Conservation (phyloP, 345 rosid species). For the Gossypium ekmanianum region DNA sequence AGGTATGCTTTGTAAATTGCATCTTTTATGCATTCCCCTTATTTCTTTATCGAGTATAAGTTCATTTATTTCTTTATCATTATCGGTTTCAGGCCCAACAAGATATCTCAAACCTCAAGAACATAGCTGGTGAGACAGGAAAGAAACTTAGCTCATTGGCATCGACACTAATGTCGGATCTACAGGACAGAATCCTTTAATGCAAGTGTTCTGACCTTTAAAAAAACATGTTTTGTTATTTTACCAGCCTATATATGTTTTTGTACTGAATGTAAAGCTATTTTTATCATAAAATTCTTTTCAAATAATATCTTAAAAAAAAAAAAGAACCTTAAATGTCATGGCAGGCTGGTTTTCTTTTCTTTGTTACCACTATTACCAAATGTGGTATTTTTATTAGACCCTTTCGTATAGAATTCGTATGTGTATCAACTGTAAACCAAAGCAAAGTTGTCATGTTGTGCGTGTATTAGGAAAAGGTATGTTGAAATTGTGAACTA, state of each 20-base stretch:
- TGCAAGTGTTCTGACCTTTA: slow-evolving; percentile 6
- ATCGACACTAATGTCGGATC: slow-evolving; percentile 67
- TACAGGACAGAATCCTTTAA: slow-evolving; percentile 90
- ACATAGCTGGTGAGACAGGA: slow-evolving; percentile 91
- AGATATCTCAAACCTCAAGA: slow-evolving; percentile 78
- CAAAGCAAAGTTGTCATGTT: slow-evolving; percentile 4
- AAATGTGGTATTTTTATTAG: not conserved
- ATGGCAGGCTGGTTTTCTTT: slow-evolving; percentile 10
- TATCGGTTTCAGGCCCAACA: slow-evolving; percentile 69
- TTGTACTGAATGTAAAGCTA: slow-evolving; percentile 27
- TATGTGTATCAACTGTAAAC: not conserved
- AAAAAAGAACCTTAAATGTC: not conserved
- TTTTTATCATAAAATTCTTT: slow-evolving; percentile 24
- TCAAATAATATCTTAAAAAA: slow-evolving; percentile 16
- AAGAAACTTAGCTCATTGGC: slow-evolving; percentile 86
- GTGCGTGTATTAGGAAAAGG: not conserved
- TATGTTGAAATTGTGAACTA: slow-evolving; percentile 2
- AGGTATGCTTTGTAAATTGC: slow-evolving; percentile 40
- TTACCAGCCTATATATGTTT: slow-evolving; percentile 21
- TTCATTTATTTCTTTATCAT: not conserved
- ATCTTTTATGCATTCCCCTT: not conserved
- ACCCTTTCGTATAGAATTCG: not conserved
- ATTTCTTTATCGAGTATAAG: not conserved
- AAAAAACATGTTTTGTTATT: not conserved
- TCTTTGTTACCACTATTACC: not conserved